A percentile compares a stretch with the other conserved stretches of the same genome.
Conservation (phyloP, 208 protist genomes). For the Blastocrithidia nonstop region DNA sequence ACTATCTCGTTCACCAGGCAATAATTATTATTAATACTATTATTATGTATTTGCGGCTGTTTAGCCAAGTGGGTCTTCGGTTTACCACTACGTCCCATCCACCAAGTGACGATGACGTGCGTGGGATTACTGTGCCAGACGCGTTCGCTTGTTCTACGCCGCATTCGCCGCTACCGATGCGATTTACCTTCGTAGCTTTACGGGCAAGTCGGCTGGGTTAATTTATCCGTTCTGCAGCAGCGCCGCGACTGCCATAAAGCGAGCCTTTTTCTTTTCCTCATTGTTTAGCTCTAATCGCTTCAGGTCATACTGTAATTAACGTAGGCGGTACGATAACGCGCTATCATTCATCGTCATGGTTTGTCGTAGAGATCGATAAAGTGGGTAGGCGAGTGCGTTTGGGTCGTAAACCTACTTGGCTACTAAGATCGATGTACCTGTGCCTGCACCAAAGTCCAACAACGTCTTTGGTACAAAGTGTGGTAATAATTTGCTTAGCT, state of each 20-base stretch:
- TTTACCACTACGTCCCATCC: constrained; percentile 62
- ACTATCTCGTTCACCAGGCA: constrained; percentile 3
- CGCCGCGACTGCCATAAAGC: constrained; percentile 79
- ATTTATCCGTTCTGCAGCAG: constrained; percentile 67
- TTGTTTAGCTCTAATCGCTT: constrained; percentile 63
- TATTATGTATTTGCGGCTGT: not conserved
- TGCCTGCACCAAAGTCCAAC: constrained; percentile 78
- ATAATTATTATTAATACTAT: too few species aligned
- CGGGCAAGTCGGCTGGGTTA: constrained; percentile 44
- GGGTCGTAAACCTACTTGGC: constrained; percentile 85
- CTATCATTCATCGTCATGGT: constrained; percentile 64
- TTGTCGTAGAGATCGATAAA: constrained; percentile 69
- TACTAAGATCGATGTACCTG: constrained; percentile 66
- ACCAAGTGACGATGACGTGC: constrained; percentile 61
- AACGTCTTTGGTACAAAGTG: constrained; percentile 80
- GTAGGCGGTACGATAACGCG: constrained; percentile 24
- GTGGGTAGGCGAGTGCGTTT: constrained; percentile 60
- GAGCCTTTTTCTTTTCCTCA: constrained; percentile 63
- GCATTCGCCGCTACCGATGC: constrained; percentile 44
- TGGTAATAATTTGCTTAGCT: constrained; percentile 74
- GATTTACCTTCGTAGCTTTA: constrained; percentile 51
- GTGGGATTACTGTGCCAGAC: constrained; percentile 31
- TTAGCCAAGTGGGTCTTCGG: not conserved
- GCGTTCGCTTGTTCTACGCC: constrained; percentile 26
- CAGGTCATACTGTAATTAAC: constrained; percentile 60